phyloP scores from a whole-genome alignment of 768 basidiomycete genomes.

The Russula olivacea region DNA sequence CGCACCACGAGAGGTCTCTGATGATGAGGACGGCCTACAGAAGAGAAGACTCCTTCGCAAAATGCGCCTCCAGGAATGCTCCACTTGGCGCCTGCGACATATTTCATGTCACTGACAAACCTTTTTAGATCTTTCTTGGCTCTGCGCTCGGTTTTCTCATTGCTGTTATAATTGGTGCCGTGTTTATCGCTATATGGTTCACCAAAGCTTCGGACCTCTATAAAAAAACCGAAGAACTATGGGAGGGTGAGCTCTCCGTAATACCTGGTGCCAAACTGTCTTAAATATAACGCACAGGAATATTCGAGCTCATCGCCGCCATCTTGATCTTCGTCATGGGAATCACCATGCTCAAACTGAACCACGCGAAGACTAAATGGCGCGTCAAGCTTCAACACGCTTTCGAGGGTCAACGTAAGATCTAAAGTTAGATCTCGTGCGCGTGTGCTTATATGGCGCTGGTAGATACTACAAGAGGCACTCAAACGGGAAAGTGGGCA shows the following conservation, averaged over 20 bases:
- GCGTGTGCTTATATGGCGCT: background rate
- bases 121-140: conserved; percentile 68
- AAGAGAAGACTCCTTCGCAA: conserved; percentile 50
- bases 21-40: conserved; percentile 22
- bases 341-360: conserved; percentile 91
- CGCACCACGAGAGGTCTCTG: conserved; percentile 15
- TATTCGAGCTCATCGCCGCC: conserved; percentile 63
- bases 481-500: conserved; percentile 69
- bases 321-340: conserved; percentile 93
- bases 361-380: conserved; percentile 93
- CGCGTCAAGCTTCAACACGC: conserved; percentile 78
- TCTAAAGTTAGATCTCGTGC: background rate
- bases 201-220: conserved; percentile 83
- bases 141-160: conserved; percentile 67
- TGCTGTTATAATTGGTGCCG: conserved; percentile 78
- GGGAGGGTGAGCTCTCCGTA: conserved; percentile 67
- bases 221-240: conserved; percentile 76
- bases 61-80: conserved; percentile 57
- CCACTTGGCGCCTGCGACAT: background rate
- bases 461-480: conserved; percentile 42
- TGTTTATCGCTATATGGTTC: conserved; percentile 94
- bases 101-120: background rate
- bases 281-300: conserved; percentile 38
- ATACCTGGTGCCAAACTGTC: background rate
- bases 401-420: conserved; percentile 55